These are phyloP conservation scores for Lycium barbarum DNA, from an alignment of 257 asterid genomes.

Conservation along the genomic window DNA sequence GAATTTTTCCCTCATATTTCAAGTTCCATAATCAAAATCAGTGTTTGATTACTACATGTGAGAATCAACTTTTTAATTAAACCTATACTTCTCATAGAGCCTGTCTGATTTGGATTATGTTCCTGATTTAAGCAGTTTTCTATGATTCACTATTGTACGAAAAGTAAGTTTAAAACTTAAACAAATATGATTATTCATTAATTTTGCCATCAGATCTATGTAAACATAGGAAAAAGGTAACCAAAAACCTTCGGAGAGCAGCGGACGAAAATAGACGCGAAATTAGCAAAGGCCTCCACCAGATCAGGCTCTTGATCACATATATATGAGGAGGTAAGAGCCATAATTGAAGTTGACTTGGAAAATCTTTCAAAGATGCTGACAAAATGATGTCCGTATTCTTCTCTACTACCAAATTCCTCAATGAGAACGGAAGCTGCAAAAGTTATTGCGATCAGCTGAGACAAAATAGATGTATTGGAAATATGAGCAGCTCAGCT, in stretches of 20 bases:
- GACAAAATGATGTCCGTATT: slow-evolving; percentile 73
- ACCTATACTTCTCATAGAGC: not conserved
- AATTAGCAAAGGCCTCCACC: slow-evolving; percentile 86
- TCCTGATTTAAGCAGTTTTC: slow-evolving; percentile 2
- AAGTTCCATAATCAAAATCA: slow-evolving; percentile 23
- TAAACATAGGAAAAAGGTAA: slow-evolving; percentile 30
- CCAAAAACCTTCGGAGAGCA: slow-evolving; percentile 71
- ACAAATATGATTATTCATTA: slow-evolving; percentile 12
- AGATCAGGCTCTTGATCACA: slow-evolving; percentile 97
- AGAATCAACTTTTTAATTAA: slow-evolving; percentile 4
- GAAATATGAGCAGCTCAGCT: slow-evolving; percentile 16
- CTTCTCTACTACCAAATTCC: slow-evolving; percentile 83
- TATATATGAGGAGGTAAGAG: slow-evolving; percentile 86
- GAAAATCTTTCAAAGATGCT: slow-evolving; percentile 77
- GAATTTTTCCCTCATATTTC: not conserved
- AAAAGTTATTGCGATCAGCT: slow-evolving; percentile 35
- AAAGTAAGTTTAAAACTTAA: not conserved
- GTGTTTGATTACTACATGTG: slow-evolving; percentile 15
- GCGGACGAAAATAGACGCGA: slow-evolving; percentile 75
- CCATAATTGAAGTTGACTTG: slow-evolving; percentile 72
- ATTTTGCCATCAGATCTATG: slow-evolving; percentile 11
- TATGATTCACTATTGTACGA: slow-evolving; percentile 1
- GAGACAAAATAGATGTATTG: not conserved
- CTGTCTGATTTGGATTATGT: not conserved
- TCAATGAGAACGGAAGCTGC: slow-evolving; percentile 82